Evolutionary conservation across 2,329 filamentous ascomycete species (phyloP), one percentile per base, ranked within the genome.

Genomic region (Neopestalotiopsis rosae): DNA sequence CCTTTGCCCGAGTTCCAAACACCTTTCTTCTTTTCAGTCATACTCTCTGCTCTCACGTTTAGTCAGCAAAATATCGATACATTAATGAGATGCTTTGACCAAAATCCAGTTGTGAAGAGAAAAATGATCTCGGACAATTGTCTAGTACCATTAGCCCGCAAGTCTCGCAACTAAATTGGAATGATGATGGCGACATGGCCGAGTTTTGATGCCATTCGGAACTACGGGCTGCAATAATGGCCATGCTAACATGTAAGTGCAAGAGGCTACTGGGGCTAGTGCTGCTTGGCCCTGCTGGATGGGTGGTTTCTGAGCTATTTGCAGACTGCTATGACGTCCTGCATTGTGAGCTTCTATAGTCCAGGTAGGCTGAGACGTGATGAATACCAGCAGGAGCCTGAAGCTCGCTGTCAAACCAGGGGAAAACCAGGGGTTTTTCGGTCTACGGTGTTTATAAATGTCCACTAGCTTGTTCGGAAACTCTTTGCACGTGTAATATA

Each of bases 301-400:
- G 14, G 57, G 24, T 59, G 4, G 24, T 59, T 14, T 59, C 30
- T 52, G 45, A 52, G 45, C 45, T 52, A 52, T 24, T 59, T 30
- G 24, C 6, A 24, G 24, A 59, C 57, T 34, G 49, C 57, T 28
- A 59, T 59, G 57, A 59, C 57, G 57, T 59, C 57, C 57, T 30
- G 57, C 57, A 59, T 59, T 59, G 57, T 24, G 30, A 59, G 30
- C 24, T 59, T 12, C 24, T 24, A 20, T 20, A 24, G 28, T 59
- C 30, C 20, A 17, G 17, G 10, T 38, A 14, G 57, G 24, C 20
- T 17, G 24, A 28, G 57, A 59, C 24, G 13, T 59, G 57, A 30
- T 14, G 10, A 28, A 30, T 7, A 56, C 17, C 57, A 14, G 57
- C 57, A n/a, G 24, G 34, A 30, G 13, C 20, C 57, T 12, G 24